Conservation (phyloP, 768 basidiomycete genomes). For the Boletus huronensis region DNA sequence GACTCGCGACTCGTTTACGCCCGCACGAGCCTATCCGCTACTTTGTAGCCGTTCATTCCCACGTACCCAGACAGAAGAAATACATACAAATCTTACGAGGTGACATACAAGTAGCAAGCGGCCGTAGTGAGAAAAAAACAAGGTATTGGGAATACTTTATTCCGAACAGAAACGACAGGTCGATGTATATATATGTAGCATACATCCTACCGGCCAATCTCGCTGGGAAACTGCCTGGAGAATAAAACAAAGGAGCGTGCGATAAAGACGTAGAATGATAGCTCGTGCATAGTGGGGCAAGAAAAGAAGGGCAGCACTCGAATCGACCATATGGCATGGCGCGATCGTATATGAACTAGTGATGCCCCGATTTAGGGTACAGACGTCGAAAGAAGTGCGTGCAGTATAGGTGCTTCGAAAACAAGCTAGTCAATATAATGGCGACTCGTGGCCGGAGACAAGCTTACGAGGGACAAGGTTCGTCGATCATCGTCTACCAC, state of each 20-base stretch:
- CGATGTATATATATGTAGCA: too few species aligned
- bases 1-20: too few species aligned
- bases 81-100: too few species aligned
- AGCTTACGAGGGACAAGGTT: slow-evolving; percentile 7
- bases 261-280: slow-evolving; percentile 8
- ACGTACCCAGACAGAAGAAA: too few species aligned
- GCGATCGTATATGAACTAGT: too few species aligned
- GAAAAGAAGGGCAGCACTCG: not conserved
- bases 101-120: too few species aligned
- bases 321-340: slow-evolving; percentile 1
- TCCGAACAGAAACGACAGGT: slow-evolving; percentile 4
- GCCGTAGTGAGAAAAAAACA: not conserved
- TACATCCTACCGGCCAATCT: not conserved
- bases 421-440: slow-evolving; percentile 1
- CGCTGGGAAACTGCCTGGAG: not conserved
- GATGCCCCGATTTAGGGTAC: slow-evolving; percentile 8
- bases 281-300: not conserved
- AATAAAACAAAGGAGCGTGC: slow-evolving; percentile 2
- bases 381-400: not conserved
- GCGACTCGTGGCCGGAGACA: not conserved
- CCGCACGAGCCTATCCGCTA: too few species aligned
- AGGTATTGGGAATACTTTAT: not conserved
- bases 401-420: not conserved
- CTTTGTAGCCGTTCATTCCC: too few species aligned
- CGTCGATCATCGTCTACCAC: not conserved